Evolutionary conservation across 1,139 yeast species (phyloP), one percentile per base, ranked within the genome.

Genomic region (Saccharomyces pastorianus): DNA sequence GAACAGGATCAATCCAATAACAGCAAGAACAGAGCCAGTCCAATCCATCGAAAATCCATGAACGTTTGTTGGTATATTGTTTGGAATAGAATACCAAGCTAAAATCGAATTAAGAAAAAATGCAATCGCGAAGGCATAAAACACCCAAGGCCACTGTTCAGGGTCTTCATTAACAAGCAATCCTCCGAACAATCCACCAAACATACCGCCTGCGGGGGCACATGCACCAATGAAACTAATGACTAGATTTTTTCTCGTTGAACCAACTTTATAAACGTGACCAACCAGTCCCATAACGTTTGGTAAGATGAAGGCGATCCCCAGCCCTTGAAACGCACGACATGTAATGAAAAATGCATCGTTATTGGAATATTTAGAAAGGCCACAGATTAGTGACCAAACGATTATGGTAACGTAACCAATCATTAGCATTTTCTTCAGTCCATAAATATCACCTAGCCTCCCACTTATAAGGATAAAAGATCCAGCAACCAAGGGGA

Each of bases 401-500:
- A 77, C 47, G 1, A 70, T 57, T 4, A 73, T 64, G 76, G 82
- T 75, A 6, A 66, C 50, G 71, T 80, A 76, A 1, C 84, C 84
- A 8, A 70, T 61, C 3, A 74, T 49, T 50, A 80, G 67, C 6
- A 76, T 64, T 51, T 64, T 66, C 57, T 76, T 79, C 50, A 80
- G 66, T 0, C 84, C 85, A 58, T 76, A 79, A 13, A 20, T 20
- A 20, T 20, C 23, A 20, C 23, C 23, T 20, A 20, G 3, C 3
- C 23, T 20, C 23, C 23, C 23, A 20, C 23, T 20, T 20, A 20
- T 20, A 20, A 20, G 23, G 23, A 20, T 20, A 20, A 20, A 20
- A 80, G 83, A 78, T 8, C 84, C 84, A 9, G 81, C 75, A 0
- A 81, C 79, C 52, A 80, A 65, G 0, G 84, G 81, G 60, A 77